These are phyloP conservation scores for Auricularia auricula-judae DNA, from an alignment of 768 basidiomycete genomes.

Conservation along the genomic window DNA sequence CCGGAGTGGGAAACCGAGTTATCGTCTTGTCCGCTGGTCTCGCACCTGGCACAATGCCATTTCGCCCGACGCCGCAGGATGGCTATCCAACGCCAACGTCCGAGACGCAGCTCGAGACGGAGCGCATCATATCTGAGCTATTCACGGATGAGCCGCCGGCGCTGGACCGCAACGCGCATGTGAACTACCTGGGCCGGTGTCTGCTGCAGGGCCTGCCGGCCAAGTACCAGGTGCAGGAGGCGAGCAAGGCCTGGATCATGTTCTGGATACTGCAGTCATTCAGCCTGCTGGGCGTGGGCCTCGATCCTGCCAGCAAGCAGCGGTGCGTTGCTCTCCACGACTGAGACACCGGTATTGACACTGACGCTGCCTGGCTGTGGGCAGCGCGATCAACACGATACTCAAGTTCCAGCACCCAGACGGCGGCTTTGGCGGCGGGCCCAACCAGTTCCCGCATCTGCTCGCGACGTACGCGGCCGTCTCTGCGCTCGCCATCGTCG, in stretches of 20 bases:
- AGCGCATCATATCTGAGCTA: conserved; percentile 49
- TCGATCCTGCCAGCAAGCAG: conserved; percentile 71
- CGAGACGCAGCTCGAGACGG: conserved; percentile 49
- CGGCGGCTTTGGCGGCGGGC: conserved; percentile 90
- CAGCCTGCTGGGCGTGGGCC: conserved; percentile 59
- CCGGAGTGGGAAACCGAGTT: background rate
- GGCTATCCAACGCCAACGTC: conserved; percentile 56
- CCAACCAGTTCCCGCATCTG: conserved; percentile 78
- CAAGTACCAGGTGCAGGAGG: conserved; percentile 77
- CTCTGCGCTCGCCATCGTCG: conserved; percentile 73
- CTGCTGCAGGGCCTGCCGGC: conserved; percentile 72
- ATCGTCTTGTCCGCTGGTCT: background rate
- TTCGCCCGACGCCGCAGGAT: conserved; percentile 37
- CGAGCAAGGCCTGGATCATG: conserved; percentile 89
- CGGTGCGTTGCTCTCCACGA: conserved; percentile 31
- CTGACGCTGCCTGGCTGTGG: background rate
- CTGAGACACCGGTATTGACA: conserved; percentile 1
- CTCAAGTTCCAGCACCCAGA: conserved; percentile 71
- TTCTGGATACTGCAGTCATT: conserved; percentile 90
- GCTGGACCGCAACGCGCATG: conserved; percentile 54
- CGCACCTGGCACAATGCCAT: background rate
- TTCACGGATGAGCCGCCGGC: conserved; percentile 14
- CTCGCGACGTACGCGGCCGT: conserved; percentile 85
- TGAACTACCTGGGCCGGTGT: conserved; percentile 64
- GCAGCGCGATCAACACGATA: conserved; percentile 70